A percentile compares a stretch with the other conserved stretches of the same genome.
These are phyloP conservation scores for Eruca vesicaria DNA, from an alignment of 441 rosid genomes.

Conservation along the genomic window DNA sequence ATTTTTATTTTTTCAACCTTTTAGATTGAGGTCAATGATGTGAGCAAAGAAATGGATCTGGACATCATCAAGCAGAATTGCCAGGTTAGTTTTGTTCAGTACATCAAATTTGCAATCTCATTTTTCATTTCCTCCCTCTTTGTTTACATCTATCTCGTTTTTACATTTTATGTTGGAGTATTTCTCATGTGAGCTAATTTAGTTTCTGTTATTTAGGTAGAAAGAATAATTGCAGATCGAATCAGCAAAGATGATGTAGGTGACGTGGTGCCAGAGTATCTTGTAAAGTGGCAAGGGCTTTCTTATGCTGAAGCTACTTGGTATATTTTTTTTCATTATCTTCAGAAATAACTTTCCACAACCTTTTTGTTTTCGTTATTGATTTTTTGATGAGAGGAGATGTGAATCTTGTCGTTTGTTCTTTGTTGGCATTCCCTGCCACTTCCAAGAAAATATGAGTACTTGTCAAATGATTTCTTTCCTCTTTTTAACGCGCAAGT, in stretches of 20 bases:
- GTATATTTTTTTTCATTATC: conserved; percentile 41
- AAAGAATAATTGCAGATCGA: conserved; percentile 88
- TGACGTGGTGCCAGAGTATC: conserved; percentile 84
- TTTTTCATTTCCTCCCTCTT: neutral
- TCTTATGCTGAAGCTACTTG: conserved; percentile 99
- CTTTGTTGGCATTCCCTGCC: neutral
- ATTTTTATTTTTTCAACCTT: conserved; percentile 14
- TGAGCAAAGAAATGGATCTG: conserved; percentile 99
- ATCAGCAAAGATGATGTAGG: conserved; percentile 73
- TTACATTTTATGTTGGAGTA: conserved; percentile 14
- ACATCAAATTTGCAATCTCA: conserved; percentile 17
- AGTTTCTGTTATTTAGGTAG: conserved; percentile 63
- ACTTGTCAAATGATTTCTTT: neutral
- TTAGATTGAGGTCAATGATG: conserved; percentile 98
- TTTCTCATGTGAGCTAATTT: conserved; percentile 22
- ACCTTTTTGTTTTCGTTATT: neutral
- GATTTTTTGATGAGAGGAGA: neutral
- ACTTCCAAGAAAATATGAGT: neutral
- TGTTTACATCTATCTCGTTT: neutral
- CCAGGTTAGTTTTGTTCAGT: conserved; percentile 56
- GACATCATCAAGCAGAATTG: conserved; percentile 97
- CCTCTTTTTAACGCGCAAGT: neutral
- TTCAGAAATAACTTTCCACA: neutral
- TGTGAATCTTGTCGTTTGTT: conserved; percentile 3
- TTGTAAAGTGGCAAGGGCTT: conserved; percentile 99